phyloP scores from a whole-genome alignment of 2,329 filamentous ascomycete genomes.

The Ophiostoma sp. region DNA sequence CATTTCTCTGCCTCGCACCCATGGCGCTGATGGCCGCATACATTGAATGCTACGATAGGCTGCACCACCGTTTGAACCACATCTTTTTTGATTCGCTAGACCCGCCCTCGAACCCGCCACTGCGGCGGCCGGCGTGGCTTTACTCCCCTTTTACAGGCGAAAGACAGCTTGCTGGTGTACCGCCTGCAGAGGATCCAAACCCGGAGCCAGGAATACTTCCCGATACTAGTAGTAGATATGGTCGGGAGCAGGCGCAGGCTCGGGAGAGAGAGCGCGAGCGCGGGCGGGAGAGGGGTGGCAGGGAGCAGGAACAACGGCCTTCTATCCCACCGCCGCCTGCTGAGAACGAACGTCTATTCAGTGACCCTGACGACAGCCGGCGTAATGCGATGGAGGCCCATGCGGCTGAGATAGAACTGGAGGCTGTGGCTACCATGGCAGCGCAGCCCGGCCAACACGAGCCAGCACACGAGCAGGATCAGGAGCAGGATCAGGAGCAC shows the following conservation, averaged over 20 bases:
- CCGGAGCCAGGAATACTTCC: conserved; percentile 9
- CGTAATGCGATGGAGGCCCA: conserved; percentile 18
- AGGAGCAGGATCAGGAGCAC: neutral
- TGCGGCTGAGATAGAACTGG: conserved; percentile 1
- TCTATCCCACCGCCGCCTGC: conserved; percentile 18
- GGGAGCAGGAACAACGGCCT: neutral
- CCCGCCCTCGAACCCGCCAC: conserved; percentile 28
- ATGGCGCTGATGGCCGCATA: conserved; percentile 45
- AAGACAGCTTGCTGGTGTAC: conserved; percentile 20
- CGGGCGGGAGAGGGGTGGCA: neutral
- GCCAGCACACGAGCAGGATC: neutral
- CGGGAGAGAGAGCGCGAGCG: neutral
- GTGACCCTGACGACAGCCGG: conserved; percentile 4
- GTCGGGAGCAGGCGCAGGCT: neutral
- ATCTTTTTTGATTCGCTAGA: conserved; percentile 39
- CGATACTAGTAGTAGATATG: neutral
- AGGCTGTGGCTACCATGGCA: conserved; percentile 1
- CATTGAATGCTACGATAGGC: conserved; percentile 37
- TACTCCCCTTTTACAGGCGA: conserved; percentile 15
- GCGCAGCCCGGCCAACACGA: too few relatives aligned
- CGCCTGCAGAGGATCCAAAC: conserved; percentile 9
- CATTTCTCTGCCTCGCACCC: conserved; percentile 43
- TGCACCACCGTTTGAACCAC: conserved; percentile 37
- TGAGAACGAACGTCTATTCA: conserved; percentile 18
- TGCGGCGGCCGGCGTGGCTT: neutral